Conservation (phyloP, 139 green algal genomes). For the Dunaliella sp. region DNA sequence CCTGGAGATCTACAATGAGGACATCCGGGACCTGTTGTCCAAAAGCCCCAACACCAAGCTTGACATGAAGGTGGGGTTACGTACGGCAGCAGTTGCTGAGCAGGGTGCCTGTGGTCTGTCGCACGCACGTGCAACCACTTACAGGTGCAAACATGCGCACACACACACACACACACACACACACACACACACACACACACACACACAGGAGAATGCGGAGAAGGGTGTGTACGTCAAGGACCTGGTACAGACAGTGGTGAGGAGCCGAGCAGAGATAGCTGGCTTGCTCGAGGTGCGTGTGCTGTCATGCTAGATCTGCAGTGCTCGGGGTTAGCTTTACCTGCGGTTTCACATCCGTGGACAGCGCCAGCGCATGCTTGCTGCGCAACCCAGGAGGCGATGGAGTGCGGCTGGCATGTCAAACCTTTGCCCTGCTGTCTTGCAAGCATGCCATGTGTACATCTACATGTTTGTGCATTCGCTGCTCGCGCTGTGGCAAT, state of each 20-base stretch:
- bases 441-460: too few species aligned
- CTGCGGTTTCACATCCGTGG: not conserved
- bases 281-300: constrained; percentile 66
- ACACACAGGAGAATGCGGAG: constrained; percentile 69
- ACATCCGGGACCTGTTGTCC: constrained; percentile 59
- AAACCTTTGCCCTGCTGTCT: too few species aligned
- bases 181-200: constrained; percentile 28
- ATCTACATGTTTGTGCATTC: not conserved
- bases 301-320: not conserved
- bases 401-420: too few species aligned
- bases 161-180: constrained; percentile 19
- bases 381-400: too few species aligned
- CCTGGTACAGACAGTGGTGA: constrained; percentile 89
- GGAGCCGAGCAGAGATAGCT: constrained; percentile 62
- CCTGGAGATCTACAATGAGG: constrained; percentile 98
- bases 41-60: constrained; percentile 61
- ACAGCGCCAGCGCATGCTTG: too few species aligned
- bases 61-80: constrained; percentile 62
- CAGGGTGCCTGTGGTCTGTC: too few species aligned
- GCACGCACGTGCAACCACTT: constrained; percentile 6
- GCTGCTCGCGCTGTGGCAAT: too few species aligned
- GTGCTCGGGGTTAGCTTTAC: not conserved
- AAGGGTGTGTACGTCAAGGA: constrained; percentile 82
- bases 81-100: too few species aligned
- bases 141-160: too few species aligned